These are phyloP conservation scores for Suaeda aralocaspica DNA, from an alignment of 148 eudicot species.

Conservation along the genomic window DNA sequence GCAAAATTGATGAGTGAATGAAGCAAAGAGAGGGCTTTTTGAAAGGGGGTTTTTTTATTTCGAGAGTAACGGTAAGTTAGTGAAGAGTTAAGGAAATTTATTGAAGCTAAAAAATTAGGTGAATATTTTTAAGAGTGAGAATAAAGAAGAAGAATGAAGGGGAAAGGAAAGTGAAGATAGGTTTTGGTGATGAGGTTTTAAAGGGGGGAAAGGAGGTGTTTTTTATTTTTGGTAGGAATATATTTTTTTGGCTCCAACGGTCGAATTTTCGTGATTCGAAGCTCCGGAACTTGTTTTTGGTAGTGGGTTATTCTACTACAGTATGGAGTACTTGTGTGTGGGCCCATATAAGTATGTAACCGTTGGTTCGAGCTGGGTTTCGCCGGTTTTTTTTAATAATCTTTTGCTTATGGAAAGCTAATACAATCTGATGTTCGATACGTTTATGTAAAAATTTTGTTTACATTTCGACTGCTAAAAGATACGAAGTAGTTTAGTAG, in stretches of 20 bases:
- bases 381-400: too few species aligned
- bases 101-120: background rate
- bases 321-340: background rate
- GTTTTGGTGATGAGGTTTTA: constrained; percentile 17
- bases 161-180: background rate
- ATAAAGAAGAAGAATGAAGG: background rate
- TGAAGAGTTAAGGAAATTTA: background rate
- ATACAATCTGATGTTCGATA: too few species aligned
- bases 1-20: background rate
- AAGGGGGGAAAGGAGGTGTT: background rate
- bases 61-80: constrained; percentile 15
- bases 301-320: background rate
- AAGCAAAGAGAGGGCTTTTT: constrained; percentile 19
- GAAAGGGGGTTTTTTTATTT: too few species aligned
- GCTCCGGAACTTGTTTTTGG: background rate
- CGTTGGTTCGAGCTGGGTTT: constrained; percentile 25
- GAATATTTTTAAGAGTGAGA: background rate
- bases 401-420: too few species aligned
- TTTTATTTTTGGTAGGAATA: constrained; percentile 1
- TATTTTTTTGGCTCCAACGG: constrained; percentile 26
- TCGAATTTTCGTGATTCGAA: constrained; percentile 17
- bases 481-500: too few species aligned
- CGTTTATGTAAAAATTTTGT: too few species aligned
- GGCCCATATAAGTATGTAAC: constrained; percentile 17
- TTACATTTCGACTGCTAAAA: too few species aligned